Evolutionary conservation across 2,329 filamentous ascomycete species (phyloP), one percentile per base, ranked within the genome.

Genomic region (Colletotrichum melonis): DNA sequence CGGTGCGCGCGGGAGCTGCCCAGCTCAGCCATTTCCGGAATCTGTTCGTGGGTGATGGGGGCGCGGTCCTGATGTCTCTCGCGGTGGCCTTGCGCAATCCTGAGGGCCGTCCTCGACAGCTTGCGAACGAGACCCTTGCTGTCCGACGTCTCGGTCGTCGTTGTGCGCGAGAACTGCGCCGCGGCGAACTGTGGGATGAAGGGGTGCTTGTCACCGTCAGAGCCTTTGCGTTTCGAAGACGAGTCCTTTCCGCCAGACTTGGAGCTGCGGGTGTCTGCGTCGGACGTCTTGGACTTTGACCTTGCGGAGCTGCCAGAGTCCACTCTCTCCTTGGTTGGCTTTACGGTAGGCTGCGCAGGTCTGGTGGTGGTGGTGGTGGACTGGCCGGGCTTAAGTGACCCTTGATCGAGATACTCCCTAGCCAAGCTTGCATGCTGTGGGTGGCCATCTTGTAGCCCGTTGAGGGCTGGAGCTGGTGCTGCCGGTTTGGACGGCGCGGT

Each of bases 131-230:
- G 78, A 30, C 77, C 75, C 6, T 78, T 77, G 62, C 79, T 82
- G 35, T 85, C 79, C 30, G 80, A 80, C 78, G 82, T 76, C 24
- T 85, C 84, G 19, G 84, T 81, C 1, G 88, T 89, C 0, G 89
- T 86, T 0, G 89, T 91, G 56, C 84, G 81, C 11, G 85, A 81
- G 76, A 91, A 91, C 70, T 90, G 88, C 14, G 84, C 78, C 1
- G 89, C 89, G 0, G 89, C 89, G 46, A 88, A 84, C 65, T 84
- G 83, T 16, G 90, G 90, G 2, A 90, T 80, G 76, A 91, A 87
- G 46, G 82, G 87, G 75, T 89, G 87, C 6, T 59, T 67, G 66
- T 77, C 64, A 46, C 70, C 32, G 64, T 74, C 54, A 19, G 52
- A 26, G 9, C 56, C 35, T 77, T 75, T 19, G 64, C 71, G 42